Base-by-base conservation (phyloP, 371 early-diverging fungal species). In the Haplosporangium sp. region DNA sequence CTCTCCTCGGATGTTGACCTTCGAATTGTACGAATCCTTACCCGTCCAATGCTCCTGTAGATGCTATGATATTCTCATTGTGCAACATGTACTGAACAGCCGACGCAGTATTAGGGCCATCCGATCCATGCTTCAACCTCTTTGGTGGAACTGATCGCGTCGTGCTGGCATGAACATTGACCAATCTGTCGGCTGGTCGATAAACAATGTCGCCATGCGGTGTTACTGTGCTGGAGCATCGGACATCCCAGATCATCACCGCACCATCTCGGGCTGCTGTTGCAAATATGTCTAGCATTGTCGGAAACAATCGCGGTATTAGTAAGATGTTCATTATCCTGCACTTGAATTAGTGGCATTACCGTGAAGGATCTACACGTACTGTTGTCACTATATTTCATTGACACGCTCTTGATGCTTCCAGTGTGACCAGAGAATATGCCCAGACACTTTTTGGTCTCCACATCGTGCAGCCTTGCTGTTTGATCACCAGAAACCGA, bases 81-180 rank as follows among this genome's bases (percentile, higher is more conserved):
- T 79, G 80, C 9, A 40, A 53, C 80, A 79, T 72, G 52, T 65
- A 79, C 51, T 79, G 80, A 1, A 79, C 80, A 37, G 73, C 69
- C 5, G 80, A 79, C 20, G 80, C 80, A 4, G 80, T 69, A 41
- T 79, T 79, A 10, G 69, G 65, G 5, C 80, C 80, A 45, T 79
- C 80, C 0, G 68, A 62, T 50, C 73, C 80, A 23, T 73, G 68
- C 43, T 73, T 79, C 16, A 69, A 23, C n/a, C 58, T 67, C 46
- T 79, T 79, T 0, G 68, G 57, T 40, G 80, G 80, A 20, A 29
- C 42, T 9, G 67, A 18, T 12, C 73, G 54, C n/a, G 64, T 41
- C 42, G 64, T 56, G 36, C 55, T 73, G 41, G 70, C 62, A 37
- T 79, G 80, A 16, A 62, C 80, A 40, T 79, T 79, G 45, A 62